A percentile compares a stretch with the other conserved stretches of the same genome.
Conservation (phyloP, 305 asterid species). For the Caryopteris hybrid region DNA sequence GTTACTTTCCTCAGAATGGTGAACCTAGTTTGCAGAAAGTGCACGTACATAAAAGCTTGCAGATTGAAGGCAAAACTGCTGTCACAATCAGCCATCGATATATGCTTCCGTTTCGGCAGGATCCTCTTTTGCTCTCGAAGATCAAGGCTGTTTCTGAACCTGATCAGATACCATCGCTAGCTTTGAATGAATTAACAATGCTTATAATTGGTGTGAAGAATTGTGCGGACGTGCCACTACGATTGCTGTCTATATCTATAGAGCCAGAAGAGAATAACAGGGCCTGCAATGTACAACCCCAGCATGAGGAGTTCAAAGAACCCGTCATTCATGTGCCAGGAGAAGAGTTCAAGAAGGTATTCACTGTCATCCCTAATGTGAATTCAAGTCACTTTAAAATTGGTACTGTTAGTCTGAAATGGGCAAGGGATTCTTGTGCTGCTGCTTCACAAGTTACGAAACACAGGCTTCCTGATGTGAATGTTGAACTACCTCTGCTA, state of each 20-base stretch:
- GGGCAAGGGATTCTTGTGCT: slow-evolving; percentile 57
- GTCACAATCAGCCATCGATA: slow-evolving; percentile 63
- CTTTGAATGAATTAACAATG: slow-evolving; percentile 67
- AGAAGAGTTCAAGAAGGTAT: slow-evolving; percentile 89
- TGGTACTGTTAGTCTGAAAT: slow-evolving; percentile 67
- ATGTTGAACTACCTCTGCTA: slow-evolving; percentile 64
- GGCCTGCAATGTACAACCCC: slow-evolving; percentile 46
- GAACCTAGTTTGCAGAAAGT: slow-evolving; percentile 70
- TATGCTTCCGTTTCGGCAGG: slow-evolving; percentile 79
- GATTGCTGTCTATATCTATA: slow-evolving; percentile 60
- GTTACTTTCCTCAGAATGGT: slow-evolving; percentile 56
- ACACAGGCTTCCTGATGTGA: slow-evolving; percentile 72
- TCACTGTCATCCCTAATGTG: slow-evolving; percentile 57
- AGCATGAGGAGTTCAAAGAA: slow-evolving; percentile 42
- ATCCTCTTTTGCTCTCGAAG: slow-evolving; percentile 76
- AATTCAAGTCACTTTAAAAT: slow-evolving; percentile 37
- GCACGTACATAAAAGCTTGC: slow-evolving; percentile 93
- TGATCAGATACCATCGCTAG: slow-evolving; percentile 55
- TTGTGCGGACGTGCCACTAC: slow-evolving; percentile 82
- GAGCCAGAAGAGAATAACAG: slow-evolving; percentile 46
- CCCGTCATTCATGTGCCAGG: slow-evolving; percentile 68
- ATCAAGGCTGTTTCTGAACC: slow-evolving; percentile 50
- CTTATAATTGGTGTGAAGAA: slow-evolving; percentile 74
- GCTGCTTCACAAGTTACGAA: slow-evolving; percentile 54
- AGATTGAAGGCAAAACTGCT: slow-evolving; percentile 92